These are phyloP conservation scores for Beauveria bassiana DNA, from an alignment of 2,329 filamentous ascomycete genomes.

Conservation along the genomic window DNA sequence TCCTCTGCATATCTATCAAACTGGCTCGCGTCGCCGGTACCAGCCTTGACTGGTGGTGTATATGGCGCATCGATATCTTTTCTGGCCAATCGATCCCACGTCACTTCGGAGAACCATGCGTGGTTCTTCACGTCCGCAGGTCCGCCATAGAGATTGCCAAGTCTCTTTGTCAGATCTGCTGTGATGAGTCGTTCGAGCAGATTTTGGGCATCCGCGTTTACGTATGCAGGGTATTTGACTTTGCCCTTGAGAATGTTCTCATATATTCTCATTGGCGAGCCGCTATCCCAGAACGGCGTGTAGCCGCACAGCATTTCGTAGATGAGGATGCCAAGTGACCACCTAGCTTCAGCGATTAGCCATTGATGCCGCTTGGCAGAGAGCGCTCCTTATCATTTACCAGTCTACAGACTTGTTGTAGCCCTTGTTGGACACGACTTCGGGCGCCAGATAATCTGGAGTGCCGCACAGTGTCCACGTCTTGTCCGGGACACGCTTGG, in stretches of 20 bases:
- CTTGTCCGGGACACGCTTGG: slow-evolving; percentile 96
- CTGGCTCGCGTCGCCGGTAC: slow-evolving; percentile 89
- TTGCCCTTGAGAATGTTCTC: slow-evolving; percentile 96
- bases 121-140: slow-evolving; percentile 91
- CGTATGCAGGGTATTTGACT: slow-evolving; percentile 94
- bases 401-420: slow-evolving; percentile 99
- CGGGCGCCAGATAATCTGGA: slow-evolving; percentile 92
- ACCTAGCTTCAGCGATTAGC: slow-evolving; percentile 49
- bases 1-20: slow-evolving; percentile 99
- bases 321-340: slow-evolving; percentile 95
- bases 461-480: slow-evolving; percentile 98
- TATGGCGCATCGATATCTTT: slow-evolving; percentile 99
- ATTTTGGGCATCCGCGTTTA: slow-evolving; percentile 90
- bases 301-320: slow-evolving; percentile 99
- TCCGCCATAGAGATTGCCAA: slow-evolving; percentile 90
- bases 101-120: slow-evolving; percentile 94
- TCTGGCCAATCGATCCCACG: slow-evolving; percentile 87
- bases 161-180: slow-evolving; percentile 83
- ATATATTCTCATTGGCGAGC: slow-evolving; percentile 98
- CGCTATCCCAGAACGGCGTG: slow-evolving; percentile 97
- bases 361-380: not conserved
- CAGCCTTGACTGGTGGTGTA: slow-evolving; percentile 88
- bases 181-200: slow-evolving; percentile 90
- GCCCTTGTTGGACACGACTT: slow-evolving; percentile 97
- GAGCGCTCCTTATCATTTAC: slow-evolving; percentile 45